Percentiles rank a stretch among this genome's conserved stretches.
Conservation (phyloP, 148 eudicot genomes). For the Tetragonia tetragonoides region DNA sequence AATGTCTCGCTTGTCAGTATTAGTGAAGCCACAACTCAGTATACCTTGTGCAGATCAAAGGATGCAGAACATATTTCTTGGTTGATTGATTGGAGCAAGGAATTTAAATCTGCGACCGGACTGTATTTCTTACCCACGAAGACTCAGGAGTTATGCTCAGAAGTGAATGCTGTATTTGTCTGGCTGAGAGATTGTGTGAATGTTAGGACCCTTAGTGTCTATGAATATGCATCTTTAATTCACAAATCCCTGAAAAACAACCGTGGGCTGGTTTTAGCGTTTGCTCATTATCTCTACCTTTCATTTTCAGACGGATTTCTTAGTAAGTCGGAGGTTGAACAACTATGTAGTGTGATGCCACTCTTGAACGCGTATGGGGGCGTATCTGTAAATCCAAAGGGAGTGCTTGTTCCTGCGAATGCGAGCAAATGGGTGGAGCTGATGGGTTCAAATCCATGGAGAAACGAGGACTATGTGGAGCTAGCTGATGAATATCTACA, state of each 20-base stretch:
- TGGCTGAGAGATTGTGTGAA: constrained; percentile 34
- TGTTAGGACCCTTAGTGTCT: constrained; percentile 20
- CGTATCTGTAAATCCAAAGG: constrained; percentile 16
- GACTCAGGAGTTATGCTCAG: constrained; percentile 17
- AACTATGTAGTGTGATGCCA: constrained; percentile 41
- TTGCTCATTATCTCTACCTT: constrained; percentile 44
- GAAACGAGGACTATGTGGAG: constrained; percentile 37
- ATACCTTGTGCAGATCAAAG: constrained; percentile 28
- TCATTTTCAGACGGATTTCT: constrained; percentile 23
- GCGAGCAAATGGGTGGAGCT: constrained; percentile 63
- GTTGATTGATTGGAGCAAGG: constrained; percentile 44
- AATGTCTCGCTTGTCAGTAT: constrained; percentile 34
- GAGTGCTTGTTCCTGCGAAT: constrained; percentile 56
- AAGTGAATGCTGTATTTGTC: constrained; percentile 8
- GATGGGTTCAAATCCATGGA: constrained; percentile 63
- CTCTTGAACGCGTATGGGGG: constrained; percentile 41
- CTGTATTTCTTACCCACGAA: constrained; percentile 34
- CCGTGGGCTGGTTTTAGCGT: constrained; percentile 23
- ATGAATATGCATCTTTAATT: constrained; percentile 21
- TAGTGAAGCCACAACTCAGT: constrained; percentile 1
- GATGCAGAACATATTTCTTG: constrained; percentile 23
- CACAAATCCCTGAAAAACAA: background rate
- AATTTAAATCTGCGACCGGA: constrained; percentile 25
- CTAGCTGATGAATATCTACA: constrained; percentile 48
- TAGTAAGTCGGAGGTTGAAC: constrained; percentile 5